Conservation (phyloP, 176 grass and related monocot species). For the Ensete ventricosum region DNA sequence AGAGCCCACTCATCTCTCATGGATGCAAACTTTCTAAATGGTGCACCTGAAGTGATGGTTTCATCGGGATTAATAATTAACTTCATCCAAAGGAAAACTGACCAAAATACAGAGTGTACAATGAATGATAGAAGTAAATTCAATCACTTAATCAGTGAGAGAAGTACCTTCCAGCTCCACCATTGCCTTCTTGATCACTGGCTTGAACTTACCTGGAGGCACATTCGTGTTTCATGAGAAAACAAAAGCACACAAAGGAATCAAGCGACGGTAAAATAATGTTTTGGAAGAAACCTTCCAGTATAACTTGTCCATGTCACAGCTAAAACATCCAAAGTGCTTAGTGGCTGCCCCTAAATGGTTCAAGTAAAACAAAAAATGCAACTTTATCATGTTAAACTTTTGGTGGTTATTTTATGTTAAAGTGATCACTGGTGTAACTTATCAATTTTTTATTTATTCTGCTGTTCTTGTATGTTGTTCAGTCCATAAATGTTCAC, state of each 20-base stretch:
- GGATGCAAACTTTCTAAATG: conserved; percentile 76
- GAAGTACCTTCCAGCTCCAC: conserved; percentile 86
- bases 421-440: too few species aligned
- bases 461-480: too few species aligned
- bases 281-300: neutral
- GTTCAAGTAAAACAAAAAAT: too few species aligned
- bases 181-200: conserved; percentile 99
- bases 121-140: neutral
- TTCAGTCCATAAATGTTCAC: too few species aligned
- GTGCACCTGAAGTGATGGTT: conserved; percentile 44
- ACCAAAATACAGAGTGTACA: neutral
- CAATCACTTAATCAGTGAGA: neutral
- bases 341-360: neutral
- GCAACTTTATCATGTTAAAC: neutral
- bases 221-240: neutral
- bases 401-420: too few species aligned
- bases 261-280: too few species aligned
- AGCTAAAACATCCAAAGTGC: neutral
- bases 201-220: conserved; percentile 78
- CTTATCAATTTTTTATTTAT: too few species aligned
- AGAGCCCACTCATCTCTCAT: conserved; percentile 75
- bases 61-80: neutral
- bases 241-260: too few species aligned
- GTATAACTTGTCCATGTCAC: neutral
- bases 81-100: neutral